Percentiles rank a stretch among this genome's conserved stretches.
phyloP scores from a whole-genome alignment of 176 grass and related monocot genomes.

The Saccharum officinarum region DNA sequence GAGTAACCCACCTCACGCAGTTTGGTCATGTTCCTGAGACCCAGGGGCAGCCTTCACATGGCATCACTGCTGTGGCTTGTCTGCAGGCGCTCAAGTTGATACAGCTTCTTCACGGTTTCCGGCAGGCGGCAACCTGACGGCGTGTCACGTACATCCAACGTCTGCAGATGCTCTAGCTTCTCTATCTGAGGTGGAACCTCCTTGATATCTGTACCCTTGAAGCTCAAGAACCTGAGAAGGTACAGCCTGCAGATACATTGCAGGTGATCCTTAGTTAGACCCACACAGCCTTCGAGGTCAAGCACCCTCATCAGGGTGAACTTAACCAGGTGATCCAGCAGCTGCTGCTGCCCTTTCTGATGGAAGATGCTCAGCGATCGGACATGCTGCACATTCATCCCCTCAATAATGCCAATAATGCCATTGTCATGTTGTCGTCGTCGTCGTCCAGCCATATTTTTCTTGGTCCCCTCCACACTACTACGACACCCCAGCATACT shows the following conservation, averaged over 20 bases:
- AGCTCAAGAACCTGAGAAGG: not conserved
- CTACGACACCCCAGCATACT: too few species aligned
- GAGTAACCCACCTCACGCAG: not conserved
- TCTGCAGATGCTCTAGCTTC: constrained; percentile 10
- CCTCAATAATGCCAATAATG: too few species aligned
- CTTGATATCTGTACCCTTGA: not conserved
- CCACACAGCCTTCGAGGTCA: constrained; percentile 11
- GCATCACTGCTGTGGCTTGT: not conserved
- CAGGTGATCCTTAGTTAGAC: not conserved
- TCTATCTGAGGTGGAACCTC: not conserved
- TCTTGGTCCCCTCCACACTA: too few species aligned
- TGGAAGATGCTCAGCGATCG: constrained; percentile 15
- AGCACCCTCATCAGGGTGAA: not conserved
- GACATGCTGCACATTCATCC: not conserved
- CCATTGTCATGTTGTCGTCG: too few species aligned
- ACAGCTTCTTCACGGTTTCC: not conserved
- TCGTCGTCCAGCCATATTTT: too few species aligned
- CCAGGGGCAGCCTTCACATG: not conserved
- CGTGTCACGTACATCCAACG: not conserved
- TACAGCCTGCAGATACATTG: not conserved
- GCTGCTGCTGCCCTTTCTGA: not conserved
- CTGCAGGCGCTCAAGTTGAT: not conserved
- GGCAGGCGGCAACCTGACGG: not conserved
- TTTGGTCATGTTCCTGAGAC: not conserved
- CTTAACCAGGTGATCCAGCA: not conserved